Base-by-base conservation (phyloP, 495 filamentous ascomycete genomes). In the Usnea hakonensis region DNA sequence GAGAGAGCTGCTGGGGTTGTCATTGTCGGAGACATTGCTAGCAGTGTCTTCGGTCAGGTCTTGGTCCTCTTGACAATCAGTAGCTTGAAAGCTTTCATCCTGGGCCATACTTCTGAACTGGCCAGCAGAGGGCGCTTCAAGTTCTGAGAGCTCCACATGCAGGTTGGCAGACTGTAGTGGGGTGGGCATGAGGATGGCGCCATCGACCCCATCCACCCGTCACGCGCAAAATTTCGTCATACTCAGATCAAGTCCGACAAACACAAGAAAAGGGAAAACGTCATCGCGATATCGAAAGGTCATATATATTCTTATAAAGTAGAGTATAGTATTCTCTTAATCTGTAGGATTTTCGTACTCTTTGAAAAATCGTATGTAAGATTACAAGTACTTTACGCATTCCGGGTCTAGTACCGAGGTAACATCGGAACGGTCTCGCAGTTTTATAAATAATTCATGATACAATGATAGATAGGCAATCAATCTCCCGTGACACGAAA, bases 31-130 rank as follows among this genome's bases (percentile, higher is more conserved):
- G 38, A 48, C 46, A 14, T 59, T 57, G 55, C 43, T 55, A 3
- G 23, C 30, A 28, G 37, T 16, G 21, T 33, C 33, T 17, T 44
- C 54, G n/a, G 46, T 53, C 40, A 54, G 26, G 16, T 62, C 50
- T 19, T 41, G 16, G 32, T 57, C 54, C 37, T 54, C 55, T 23
- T 64, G 60, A 43, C 56, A 21, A 54, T 46, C 64, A 60, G 36
- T 35, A 36, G 19, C 37, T 57, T 50, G 63, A 36, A 53, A 53
- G n/a, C 75, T 70, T 72, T 73, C 70, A 41, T 73, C 74, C 32
- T 72, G 71, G 40, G 74, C 71, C 75, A 77, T 77, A 57, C 43
- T 35, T 48, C 28, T 38, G 43, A 7, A 17, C 26, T 28, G 32
- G 13, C 21, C 32, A 17, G 33, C 32, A 48, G 10, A 19, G 41